Evolutionary conservation across 805 yeast species (phyloP), one percentile per base, ranked within the genome.

Genomic region (Komagataella pastoris): DNA sequence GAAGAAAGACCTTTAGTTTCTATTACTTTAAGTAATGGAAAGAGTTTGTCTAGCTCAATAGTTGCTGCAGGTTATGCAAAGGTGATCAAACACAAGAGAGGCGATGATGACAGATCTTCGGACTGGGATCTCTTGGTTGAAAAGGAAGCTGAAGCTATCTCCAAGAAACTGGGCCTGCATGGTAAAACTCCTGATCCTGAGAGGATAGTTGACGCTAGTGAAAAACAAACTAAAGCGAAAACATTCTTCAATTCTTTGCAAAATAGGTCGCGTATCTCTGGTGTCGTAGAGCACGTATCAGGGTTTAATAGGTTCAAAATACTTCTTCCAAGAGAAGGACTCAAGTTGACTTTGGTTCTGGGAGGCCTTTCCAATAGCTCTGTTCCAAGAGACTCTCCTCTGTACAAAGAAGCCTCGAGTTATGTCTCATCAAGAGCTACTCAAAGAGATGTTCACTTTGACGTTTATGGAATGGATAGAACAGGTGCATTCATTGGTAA

Each of bases 401-500:
- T 56, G 61, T 64, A 75, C 7, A 74, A 76, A 18, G 74, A 70
- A 45, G 87, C 87, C 1, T 60, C 79, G 24, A 76, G 71, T 44
- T 80, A 69, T 60, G 74, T 81, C 54, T 72, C 70, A 58, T 74
- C 73, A 54, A 75, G 76, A 54, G 72, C 76, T 50, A 70, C 79
- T 63, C 96, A 88, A 68, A 77, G 88, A 61, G 87, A 81, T 55
- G 86, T 88, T 47, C 80, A 77, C 56, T 69, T 88, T 56, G 83
- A 83, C 51, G 75, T 88, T 18, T 77, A 77, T 56, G 82, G 77
- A 53, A 76, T 77, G 50, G 96, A 88, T 63, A 85, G 81, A 61
- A 72, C 82, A 52, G 96, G 96, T 53, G 87, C 85, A 0, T 88
- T 88, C 60, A 79, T 86, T 60, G 93, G 95, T 48, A 79, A 81